Evolutionary conservation across 2,329 filamentous ascomycete genomes (phyloP), one percentile per base, ranked within the genome.

Genomic region (Allantophomopsis lycopodina): DNA sequence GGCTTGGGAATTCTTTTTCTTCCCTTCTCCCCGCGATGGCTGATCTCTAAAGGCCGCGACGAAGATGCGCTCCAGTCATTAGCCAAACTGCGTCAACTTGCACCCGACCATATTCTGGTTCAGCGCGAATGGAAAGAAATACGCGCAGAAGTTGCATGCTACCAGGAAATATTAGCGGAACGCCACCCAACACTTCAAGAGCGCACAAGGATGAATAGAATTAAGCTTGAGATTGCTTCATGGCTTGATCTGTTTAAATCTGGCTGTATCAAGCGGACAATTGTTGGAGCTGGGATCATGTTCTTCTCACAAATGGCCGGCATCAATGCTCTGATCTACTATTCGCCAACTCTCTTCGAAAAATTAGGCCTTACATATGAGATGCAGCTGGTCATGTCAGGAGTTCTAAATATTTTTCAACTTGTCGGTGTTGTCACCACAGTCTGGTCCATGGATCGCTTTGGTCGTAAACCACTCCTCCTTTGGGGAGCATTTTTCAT

Each of bases 311-410:
- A 72, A 34, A 68, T 70, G 35, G 56, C 63, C 5, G 68, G 67
- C 0, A 68, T 73, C 51, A 73, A 71, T 43, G 66, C 73, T 2
- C 64, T 79, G 49, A 69, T 71, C 41, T 77, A 77, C 57, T 79
- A 76, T 54, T 72, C 71, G 17, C 72, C 73, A 0, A 71, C 73
- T 12, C 60, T 79, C 0, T 78, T 78, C 50, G 51, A 67, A 45
- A 62, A 59, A 2, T 64, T 68, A 55, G 64, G 64, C 7, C 50
- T 67, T 18, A 51, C 60, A 37, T 53, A 55, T 32, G 52, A 61
- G 34, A 63, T 64, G 58, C 65, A 66, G 35, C 56, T 76, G 1
- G 60, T 71, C 8, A 64, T 76, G 58, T 62, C 63, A 5, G 69
- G 71, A n/a, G 55, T 68, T 6, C 52, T 69, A 14, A 73, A 74